Evolutionary conservation across 1,284 basidiomycete genomes (phyloP), one percentile per base, ranked within the genome.

Genomic region (Leccinum griseonigrum): DNA sequence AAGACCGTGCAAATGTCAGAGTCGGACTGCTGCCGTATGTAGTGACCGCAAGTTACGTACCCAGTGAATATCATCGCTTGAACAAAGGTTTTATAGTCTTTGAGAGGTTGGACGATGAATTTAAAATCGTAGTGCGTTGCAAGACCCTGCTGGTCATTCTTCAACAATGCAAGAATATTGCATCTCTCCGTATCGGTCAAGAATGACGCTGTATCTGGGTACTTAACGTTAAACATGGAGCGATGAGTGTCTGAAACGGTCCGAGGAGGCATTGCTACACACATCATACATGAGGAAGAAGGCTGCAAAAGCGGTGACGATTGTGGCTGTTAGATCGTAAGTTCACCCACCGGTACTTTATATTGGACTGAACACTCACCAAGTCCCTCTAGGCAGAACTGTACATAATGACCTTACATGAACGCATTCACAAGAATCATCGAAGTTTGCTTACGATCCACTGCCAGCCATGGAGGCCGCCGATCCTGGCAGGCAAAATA

Each of bases 271-370:
- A 22, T 56, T 10, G 13, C 38, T 7, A 56, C 77, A 22, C 38
- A 79, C 77, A 69, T 85, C 83, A 62, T 78, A 68, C 68, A 81
- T 77, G 64, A 79, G 68, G 67, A 78, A 79, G 71, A 77, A 82
- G 28, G 79, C 74, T 0, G 62, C 61, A 11, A 71, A 46, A 8
- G 80, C 73, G 7, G 79, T 38, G 26, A 81, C 62, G 7, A 81
- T 75, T 11, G 77, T 75, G 22, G 74, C 78, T 73, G 52, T 13
- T 22, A 40, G 10, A 52, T 38, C 0, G 3, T 29, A 31, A 57
- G 22, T 26, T 63, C 4, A 16, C 29, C 53, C 10, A 40, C 3
- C 54, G 10, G 6, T 28, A 56, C 13, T 22, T 29, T 14, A 2
- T 34, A 5, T 34, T 31, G 14, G 59, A 48, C 7, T 18, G n/a